Evolutionary conservation across 371 early-diverging fungal genomes (phyloP).

Genomic region (Syncephalastrum sp.): DNA sequence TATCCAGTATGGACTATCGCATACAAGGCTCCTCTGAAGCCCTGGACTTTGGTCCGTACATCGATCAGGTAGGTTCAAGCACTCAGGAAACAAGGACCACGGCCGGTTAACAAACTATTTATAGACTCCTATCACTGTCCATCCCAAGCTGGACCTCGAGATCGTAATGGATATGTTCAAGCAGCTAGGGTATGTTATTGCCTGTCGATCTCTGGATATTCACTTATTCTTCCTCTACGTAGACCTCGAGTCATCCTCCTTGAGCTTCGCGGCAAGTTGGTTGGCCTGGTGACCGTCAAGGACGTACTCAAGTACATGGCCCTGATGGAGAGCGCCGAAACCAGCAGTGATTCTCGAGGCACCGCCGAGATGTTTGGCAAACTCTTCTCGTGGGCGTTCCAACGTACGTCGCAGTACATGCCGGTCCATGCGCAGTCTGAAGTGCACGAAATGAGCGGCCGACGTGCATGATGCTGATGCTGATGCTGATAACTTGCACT

Average conservation of each 20-base stretch:
- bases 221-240: slow-evolving; percentile 8
- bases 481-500: neutral
- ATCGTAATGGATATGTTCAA: slow-evolving; percentile 90
- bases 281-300: slow-evolving; percentile 78
- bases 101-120: neutral
- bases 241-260: slow-evolving; percentile 75
- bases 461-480: neutral
- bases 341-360: neutral
- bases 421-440: slow-evolving; percentile 9
- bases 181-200: slow-evolving; percentile 69
- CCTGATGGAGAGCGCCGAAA: slow-evolving; percentile 39
- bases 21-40: slow-evolving; percentile 46
- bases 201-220: slow-evolving; percentile 1
- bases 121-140: slow-evolving; percentile 82
- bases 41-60: slow-evolving; percentile 72
- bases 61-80: slow-evolving; percentile 56
- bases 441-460: slow-evolving; percentile 16
- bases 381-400: slow-evolving; percentile 1
- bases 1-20: slow-evolving; percentile 20
- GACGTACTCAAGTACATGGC: slow-evolving; percentile 73
- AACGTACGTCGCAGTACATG: slow-evolving; percentile 8
- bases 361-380: neutral
- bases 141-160: slow-evolving; percentile 80
- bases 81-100: neutral
- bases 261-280: slow-evolving; percentile 64